Evolutionary conservation across 108 stramenopile genomes (phyloP).

Genomic region (Skeletonema grethae): DNA sequence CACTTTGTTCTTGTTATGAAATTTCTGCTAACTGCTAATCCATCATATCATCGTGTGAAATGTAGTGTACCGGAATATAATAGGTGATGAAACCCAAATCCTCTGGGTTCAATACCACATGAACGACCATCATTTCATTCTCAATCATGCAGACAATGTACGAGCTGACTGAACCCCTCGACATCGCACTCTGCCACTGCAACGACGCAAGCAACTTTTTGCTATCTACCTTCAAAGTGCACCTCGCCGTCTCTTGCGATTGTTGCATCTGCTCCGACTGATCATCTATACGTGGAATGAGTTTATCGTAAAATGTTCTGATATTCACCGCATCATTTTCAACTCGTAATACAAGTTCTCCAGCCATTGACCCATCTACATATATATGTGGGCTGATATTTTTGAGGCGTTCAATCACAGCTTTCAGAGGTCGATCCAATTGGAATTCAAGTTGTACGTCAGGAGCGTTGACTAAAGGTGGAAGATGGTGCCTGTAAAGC

Average conservation of each 20-base stretch:
- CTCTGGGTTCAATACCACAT: constrained; percentile 71
- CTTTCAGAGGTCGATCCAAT: constrained; percentile 60
- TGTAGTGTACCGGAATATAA: constrained; percentile 79
- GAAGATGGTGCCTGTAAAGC: constrained; percentile 61
- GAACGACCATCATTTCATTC: constrained; percentile 85
- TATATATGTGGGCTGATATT: constrained; percentile 59
- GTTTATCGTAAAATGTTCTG: constrained; percentile 54
- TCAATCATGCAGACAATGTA: constrained; percentile 80
- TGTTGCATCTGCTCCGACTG: constrained; percentile 12
- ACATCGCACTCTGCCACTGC: constrained; percentile 79
- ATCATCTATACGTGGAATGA: constrained; percentile 43
- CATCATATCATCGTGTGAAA: constrained; percentile 39
- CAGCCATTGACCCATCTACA: constrained; percentile 57
- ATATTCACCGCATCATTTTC: constrained; percentile 59
- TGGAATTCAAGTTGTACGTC: constrained; percentile 80
- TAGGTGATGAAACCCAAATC: constrained; percentile 82
- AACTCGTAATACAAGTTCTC: constrained; percentile 49
- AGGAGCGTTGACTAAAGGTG: constrained; percentile 72
- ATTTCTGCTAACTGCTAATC: constrained; percentile 4
- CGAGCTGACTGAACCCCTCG: constrained; percentile 52
- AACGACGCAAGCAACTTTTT: constrained; percentile 70
- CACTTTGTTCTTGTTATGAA: background rate
- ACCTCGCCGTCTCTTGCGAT: constrained; percentile 22
- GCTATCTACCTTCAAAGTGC: constrained; percentile 84
- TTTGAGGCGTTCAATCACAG: constrained; percentile 77